These are phyloP conservation scores for Phytophthora crassamura DNA, from an alignment of 352 stramenopile genomes.

Conservation along the genomic window DNA sequence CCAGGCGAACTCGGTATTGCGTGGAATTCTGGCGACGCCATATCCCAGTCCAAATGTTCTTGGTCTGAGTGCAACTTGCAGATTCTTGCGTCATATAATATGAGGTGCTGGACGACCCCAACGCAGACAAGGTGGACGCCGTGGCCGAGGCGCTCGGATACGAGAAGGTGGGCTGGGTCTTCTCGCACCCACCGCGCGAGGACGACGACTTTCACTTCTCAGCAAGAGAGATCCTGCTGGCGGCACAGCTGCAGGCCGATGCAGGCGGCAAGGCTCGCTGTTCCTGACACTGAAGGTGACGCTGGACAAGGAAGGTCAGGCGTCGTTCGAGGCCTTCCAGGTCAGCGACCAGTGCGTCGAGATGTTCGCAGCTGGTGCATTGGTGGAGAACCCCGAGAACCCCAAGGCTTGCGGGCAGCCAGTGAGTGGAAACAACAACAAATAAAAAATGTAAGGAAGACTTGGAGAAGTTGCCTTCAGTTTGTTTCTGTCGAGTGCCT, in stretches of 20 bases:
- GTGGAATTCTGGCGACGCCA: too few species aligned
- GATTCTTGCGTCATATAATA: too few species aligned
- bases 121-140: constrained; percentile 83
- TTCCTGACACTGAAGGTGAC: constrained; percentile 98
- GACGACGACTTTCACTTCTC: constrained; percentile 96
- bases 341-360: constrained; percentile 97
- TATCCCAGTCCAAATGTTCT: too few species aligned
- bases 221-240: constrained; percentile 90
- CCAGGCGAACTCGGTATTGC: too few species aligned
- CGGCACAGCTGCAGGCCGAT: constrained; percentile 96
- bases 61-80: too few species aligned
- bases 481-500: too few species aligned
- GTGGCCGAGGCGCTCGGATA: constrained; percentile 90
- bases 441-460: background rate
- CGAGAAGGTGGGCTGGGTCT: constrained; percentile 97
- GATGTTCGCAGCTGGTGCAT: constrained; percentile 96
- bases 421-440: constrained; percentile 35
- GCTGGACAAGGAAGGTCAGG: constrained; percentile 93
- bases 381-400: constrained; percentile 90
- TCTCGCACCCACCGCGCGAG: constrained; percentile 96
- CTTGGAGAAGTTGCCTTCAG: background rate
- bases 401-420: constrained; percentile 88
- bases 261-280: constrained; percentile 92
- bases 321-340: constrained; percentile 97
- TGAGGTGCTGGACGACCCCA: constrained; percentile 93